Evolutionary conservation across 768 basidiomycete species (phyloP).

Genomic region (Tricholoma sp.): DNA sequence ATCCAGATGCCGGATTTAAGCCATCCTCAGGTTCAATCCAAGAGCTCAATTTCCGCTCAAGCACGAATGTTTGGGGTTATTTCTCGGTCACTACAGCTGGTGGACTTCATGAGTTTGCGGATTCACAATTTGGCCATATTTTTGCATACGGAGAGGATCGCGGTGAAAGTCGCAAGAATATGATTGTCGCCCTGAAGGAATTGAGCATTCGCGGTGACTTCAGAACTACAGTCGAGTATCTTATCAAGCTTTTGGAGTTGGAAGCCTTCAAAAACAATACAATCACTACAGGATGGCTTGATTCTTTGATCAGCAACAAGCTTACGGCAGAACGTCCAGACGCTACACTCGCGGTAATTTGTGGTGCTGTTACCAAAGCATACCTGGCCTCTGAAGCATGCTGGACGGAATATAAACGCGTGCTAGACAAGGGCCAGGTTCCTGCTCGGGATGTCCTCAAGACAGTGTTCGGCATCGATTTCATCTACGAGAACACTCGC

Average conservation of each 20-base stretch:
- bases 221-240: slow-evolving; percentile 96
- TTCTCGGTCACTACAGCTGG: slow-evolving; percentile 96
- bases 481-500: slow-evolving; percentile 93
- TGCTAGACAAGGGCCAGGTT: slow-evolving; percentile 97
- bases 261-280: slow-evolving; percentile 97
- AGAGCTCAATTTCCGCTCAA: slow-evolving; percentile 98
- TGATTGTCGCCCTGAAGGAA: slow-evolving; percentile 99
- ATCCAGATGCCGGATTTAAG: slow-evolving; percentile 99
- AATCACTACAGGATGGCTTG: slow-evolving; percentile 98
- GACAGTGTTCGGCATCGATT: slow-evolving; percentile 95
- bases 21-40: slow-evolving; percentile 96
- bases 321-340: slow-evolving; percentile 98
- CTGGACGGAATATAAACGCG: slow-evolving; percentile 88
- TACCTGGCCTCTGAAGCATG: slow-evolving; percentile 87
- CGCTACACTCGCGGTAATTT: slow-evolving; percentile 86
- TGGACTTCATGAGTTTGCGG: slow-evolving; percentile 97
- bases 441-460: slow-evolving; percentile 92
- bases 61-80: slow-evolving; percentile 99
- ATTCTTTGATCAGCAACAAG: slow-evolving; percentile 93
- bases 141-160: slow-evolving; percentile 99
- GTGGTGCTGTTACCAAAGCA: slow-evolving; percentile 94
- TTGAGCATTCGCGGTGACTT: slow-evolving; percentile 98
- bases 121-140: slow-evolving; percentile 99
- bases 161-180: slow-evolving; percentile 93
- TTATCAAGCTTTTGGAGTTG: slow-evolving; percentile 95